Conservation (phyloP, 108 stramenopile species). For the Craspedostauros australis region DNA sequence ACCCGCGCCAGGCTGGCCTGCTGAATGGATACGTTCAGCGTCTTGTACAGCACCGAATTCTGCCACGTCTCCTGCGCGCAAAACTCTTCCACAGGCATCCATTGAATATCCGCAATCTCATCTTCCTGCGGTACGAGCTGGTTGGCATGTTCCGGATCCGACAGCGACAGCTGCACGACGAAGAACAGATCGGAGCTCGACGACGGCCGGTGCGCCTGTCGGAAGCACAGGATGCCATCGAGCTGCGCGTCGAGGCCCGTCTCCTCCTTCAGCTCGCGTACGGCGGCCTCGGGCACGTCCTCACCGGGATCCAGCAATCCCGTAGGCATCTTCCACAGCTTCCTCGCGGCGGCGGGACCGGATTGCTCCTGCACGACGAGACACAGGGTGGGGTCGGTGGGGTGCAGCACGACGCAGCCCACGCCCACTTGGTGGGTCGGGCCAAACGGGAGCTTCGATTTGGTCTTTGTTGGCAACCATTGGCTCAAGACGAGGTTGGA, state of each 20-base stretch:
- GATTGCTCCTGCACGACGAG: conserved; percentile 67
- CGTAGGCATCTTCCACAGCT: conserved; percentile 81
- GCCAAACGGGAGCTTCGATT: conserved; percentile 55
- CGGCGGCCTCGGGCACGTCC: conserved; percentile 68
- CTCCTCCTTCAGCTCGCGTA: conserved; percentile 74
- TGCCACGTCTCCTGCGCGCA: conserved; percentile 56
- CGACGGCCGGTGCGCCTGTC: conserved; percentile 46
- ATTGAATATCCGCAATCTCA: conserved; percentile 73
- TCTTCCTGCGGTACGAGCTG: conserved; percentile 29
- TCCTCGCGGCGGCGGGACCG: conserved; percentile 60
- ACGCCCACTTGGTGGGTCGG: conserved; percentile 80
- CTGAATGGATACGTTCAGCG: conserved; percentile 59
- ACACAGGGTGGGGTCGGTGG: conserved; percentile 48
- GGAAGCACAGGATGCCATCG: conserved; percentile 54
- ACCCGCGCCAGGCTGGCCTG: conserved; percentile 1
- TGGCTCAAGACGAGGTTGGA: conserved; percentile 47
- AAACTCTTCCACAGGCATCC: conserved; percentile 74
- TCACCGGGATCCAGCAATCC: conserved; percentile 82
- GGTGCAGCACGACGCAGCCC: conserved; percentile 69
- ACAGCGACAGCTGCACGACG: conserved; percentile 48
- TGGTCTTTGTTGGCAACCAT: conserved; percentile 55
- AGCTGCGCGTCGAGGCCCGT: conserved; percentile 50
- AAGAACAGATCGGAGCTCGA: conserved; percentile 67
- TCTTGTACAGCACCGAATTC: conserved; percentile 46
- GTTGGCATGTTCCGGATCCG: conserved; percentile 27